These are phyloP conservation scores for Mrakia gelida DNA, from an alignment of 768 basidiomycete species.

Conservation along the genomic window DNA sequence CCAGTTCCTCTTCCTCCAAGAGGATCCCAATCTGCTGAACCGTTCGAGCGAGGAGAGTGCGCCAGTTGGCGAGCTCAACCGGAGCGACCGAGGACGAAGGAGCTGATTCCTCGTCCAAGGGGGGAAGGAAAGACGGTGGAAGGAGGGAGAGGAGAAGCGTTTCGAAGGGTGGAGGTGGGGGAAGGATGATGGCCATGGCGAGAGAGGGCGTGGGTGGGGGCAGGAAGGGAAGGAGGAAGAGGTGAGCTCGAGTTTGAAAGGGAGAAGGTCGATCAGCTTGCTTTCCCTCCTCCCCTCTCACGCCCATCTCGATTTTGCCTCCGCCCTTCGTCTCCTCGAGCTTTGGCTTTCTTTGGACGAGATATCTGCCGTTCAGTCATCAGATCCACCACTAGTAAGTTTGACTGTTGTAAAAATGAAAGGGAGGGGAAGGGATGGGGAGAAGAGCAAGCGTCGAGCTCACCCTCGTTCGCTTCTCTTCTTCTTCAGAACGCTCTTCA, in stretches of 20 bases:
- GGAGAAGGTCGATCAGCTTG: too few relatives aligned
- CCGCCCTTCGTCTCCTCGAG: too few relatives aligned
- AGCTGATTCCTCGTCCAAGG: background rate
- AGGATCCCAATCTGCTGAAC: background rate
- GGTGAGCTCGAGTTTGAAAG: background rate
- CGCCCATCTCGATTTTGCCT: too few relatives aligned
- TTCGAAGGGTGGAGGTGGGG: background rate
- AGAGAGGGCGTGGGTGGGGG: background rate
- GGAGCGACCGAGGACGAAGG: background rate
- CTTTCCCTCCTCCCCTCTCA: too few relatives aligned
- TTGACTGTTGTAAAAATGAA: too few relatives aligned
- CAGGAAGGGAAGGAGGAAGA: background rate
- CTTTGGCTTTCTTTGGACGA: too few relatives aligned
- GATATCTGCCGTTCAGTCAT: too few relatives aligned
- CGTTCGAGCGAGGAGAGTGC: background rate
- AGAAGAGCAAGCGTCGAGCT: too few relatives aligned
- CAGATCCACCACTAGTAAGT: too few relatives aligned
- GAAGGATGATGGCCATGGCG: constrained; percentile 13
- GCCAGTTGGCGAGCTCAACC: background rate
- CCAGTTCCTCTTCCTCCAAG: background rate
- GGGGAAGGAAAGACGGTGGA: constrained; percentile 7
- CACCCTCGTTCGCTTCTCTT: too few relatives aligned
- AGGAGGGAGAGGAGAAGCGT: constrained; percentile 2
- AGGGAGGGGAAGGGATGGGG: too few relatives aligned
- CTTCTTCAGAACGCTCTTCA: too few relatives aligned